phyloP scores from a whole-genome alignment of 345 rosid genomes.

The Citrus cavaleriei region DNA sequence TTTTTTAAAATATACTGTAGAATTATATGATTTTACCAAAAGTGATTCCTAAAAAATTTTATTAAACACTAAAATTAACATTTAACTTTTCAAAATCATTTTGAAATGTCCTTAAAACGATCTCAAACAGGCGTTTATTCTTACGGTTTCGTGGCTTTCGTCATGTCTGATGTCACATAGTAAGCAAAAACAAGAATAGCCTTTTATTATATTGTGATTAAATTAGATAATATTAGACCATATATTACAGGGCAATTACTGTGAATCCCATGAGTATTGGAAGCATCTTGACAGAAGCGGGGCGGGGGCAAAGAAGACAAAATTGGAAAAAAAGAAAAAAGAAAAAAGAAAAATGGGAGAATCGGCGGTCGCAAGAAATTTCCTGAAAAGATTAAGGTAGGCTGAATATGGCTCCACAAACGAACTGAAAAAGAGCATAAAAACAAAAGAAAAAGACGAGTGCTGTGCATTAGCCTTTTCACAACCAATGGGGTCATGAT shows the following conservation, averaged over 20 bases:
- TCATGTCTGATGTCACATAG: neutral
- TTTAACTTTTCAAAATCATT: too few species aligned
- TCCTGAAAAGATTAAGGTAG: neutral
- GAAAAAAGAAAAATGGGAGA: too few species aligned
- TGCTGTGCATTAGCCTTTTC: too few species aligned
- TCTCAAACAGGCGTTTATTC: too few species aligned
- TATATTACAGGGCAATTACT: neutral
- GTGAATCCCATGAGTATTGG: neutral
- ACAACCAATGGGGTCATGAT: neutral
- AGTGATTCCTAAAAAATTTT: accelerated
- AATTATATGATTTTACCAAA: too few species aligned
- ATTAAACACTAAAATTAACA: too few species aligned
- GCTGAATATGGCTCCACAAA: neutral
- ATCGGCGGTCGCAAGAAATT: neutral
- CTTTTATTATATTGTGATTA: neutral
- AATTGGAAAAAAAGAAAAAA: too few species aligned
- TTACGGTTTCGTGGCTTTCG: neutral
- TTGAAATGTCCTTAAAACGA: too few species aligned
- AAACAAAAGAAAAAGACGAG: neutral
- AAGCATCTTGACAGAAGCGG: neutral
- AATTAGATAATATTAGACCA: neutral
- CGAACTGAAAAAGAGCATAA: neutral
- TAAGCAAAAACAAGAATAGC: neutral
- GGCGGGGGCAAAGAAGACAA: neutral
- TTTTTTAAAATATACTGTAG: too few species aligned